These are phyloP conservation scores for Pseudonectria buxi DNA, from an alignment of 2,329 filamentous ascomycete genomes.

Conservation along the genomic window DNA sequence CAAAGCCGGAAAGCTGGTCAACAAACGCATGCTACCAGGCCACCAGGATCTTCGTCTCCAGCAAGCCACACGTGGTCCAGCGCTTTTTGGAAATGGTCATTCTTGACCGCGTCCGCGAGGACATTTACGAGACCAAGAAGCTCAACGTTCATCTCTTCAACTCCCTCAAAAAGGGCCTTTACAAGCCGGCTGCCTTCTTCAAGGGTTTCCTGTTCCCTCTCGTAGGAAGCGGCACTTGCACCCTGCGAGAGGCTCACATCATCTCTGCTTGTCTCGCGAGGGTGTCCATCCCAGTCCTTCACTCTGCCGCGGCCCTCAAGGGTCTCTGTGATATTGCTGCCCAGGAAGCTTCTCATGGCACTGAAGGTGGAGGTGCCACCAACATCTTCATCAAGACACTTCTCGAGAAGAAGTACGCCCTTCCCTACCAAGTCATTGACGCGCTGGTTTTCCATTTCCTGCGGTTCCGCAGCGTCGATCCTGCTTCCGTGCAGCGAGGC, in stretches of 20 bases:
- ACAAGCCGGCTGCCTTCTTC: slow-evolving; percentile 94
- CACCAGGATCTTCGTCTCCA: slow-evolving; percentile 85
- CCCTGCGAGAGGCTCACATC: slow-evolving; percentile 85
- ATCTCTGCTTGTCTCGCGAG: slow-evolving; percentile 78
- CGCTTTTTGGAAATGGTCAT: slow-evolving; percentile 82
- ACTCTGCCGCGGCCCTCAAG: slow-evolving; percentile 87
- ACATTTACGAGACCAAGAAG: slow-evolving; percentile 91
- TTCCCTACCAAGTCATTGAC: slow-evolving; percentile 92
- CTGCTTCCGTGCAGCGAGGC: slow-evolving; percentile 42
- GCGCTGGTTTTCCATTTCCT: slow-evolving; percentile 95
- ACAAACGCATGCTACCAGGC: slow-evolving; percentile 78
- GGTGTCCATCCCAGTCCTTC: slow-evolving; percentile 81
- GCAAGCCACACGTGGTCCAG: slow-evolving; percentile 72
- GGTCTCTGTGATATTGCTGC: slow-evolving; percentile 91
- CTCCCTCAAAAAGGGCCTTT: slow-evolving; percentile 80
- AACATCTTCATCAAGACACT: slow-evolving; percentile 93
- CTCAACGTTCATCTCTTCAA: slow-evolving; percentile 95
- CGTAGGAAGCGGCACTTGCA: slow-evolving; percentile 78
- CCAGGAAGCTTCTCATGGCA: slow-evolving; percentile 74
- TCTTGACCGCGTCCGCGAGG: slow-evolving; percentile 82
- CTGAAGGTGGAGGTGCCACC: slow-evolving; percentile 82
- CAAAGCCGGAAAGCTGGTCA: slow-evolving; percentile 68
- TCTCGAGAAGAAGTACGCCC: slow-evolving; percentile 92
- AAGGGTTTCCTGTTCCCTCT: slow-evolving; percentile 93
- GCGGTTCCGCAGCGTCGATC: slow-evolving; percentile 70